Evolutionary conservation across 1,284 basidiomycete genomes (phyloP).

Genomic region (Amylostereum areolatum): DNA sequence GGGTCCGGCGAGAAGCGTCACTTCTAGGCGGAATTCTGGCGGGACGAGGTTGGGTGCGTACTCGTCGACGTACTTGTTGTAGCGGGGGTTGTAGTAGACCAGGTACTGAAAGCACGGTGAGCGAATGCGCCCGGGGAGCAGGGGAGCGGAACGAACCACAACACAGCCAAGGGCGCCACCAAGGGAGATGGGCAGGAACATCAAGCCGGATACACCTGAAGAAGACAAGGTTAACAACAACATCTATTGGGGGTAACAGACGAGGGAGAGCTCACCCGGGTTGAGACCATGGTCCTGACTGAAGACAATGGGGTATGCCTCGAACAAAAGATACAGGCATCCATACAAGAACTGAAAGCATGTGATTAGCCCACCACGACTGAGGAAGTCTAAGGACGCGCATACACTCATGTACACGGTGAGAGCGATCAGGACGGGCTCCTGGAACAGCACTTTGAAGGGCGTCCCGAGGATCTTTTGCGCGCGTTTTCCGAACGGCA

Average conservation of each 20-base stretch:
- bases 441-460: conserved; percentile 33
- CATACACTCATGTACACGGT: conserved; percentile 41
- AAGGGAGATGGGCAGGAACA: conserved; percentile 8
- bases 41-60: conserved; percentile 34
- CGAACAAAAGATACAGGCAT: conserved; percentile 49
- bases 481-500: conserved; percentile 24
- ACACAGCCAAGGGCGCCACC: conserved; percentile 3
- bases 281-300: conserved; percentile 42
- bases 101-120: conserved; percentile 13
- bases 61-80: conserved; percentile 21
- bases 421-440: conserved; percentile 41
- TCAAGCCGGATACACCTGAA: conserved; percentile 6
- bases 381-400: not conserved
- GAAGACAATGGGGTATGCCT: conserved; percentile 38
- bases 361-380: not conserved
- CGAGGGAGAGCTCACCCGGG: conserved; percentile 18
- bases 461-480: conserved; percentile 31
- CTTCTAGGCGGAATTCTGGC: conserved; percentile 42
- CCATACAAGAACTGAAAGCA: conserved; percentile 46
- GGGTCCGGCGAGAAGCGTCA: conserved; percentile 34
- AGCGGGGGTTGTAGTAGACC: conserved; percentile 26
- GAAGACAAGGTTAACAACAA: not conserved
- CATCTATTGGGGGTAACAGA: not conserved
- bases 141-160: not conserved
- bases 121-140: not conserved